phyloP scores from a whole-genome alignment of 371 early-diverging fungal species.

The Lichtheimia ornata region DNA sequence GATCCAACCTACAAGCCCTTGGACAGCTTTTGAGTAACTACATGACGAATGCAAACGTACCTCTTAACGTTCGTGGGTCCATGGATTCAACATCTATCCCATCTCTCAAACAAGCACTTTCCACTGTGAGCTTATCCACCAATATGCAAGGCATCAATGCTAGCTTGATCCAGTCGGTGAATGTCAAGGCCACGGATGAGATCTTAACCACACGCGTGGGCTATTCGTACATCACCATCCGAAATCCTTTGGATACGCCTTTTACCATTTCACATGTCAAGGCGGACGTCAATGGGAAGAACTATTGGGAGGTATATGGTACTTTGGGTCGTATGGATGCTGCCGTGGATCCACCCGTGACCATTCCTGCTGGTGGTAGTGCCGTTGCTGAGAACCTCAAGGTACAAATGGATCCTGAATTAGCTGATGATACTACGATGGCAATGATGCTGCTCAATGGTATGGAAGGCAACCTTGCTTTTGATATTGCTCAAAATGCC shows the following conservation, averaged over 20 bases:
- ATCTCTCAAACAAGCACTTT: constrained; percentile 49
- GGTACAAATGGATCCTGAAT: neutral
- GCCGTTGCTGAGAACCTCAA: neutral
- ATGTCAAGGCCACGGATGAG: neutral
- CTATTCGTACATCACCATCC: neutral
- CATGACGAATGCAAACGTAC: constrained; percentile 41
- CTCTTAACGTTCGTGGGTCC: constrained; percentile 44
- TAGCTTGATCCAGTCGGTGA: neutral
- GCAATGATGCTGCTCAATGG: too few species aligned
- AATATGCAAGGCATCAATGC: constrained; percentile 39
- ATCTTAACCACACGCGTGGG: neutral
- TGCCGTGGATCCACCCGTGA: neutral
- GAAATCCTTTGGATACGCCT: neutral
- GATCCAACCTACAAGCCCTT: constrained; percentile 15
- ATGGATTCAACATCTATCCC: constrained; percentile 36
- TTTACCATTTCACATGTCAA: neutral
- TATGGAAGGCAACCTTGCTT: too few species aligned
- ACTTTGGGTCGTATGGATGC: neutral
- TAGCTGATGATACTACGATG: neutral
- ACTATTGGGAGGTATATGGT: neutral
- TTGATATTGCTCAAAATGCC: constrained; percentile 35
- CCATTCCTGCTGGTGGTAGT: neutral
- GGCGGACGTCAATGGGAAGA: neutral
- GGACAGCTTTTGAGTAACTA: constrained; percentile 34
- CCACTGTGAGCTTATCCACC: constrained; percentile 40